phyloP scores from a whole-genome alignment of 2,329 filamentous ascomycete species.

The Paecilomyces fulvus region DNA sequence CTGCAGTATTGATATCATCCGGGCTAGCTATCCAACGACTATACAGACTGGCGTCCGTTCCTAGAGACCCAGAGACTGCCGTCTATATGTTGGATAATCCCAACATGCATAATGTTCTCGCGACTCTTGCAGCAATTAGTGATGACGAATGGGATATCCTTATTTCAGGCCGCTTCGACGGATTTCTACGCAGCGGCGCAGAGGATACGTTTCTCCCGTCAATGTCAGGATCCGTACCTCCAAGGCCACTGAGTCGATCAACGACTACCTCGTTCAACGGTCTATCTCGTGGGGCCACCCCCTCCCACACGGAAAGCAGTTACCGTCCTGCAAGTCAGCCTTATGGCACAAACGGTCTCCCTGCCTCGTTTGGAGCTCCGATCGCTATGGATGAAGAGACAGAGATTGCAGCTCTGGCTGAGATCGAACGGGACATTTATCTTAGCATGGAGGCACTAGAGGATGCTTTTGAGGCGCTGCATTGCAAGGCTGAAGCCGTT shows the following conservation, averaged over 20 bases:
- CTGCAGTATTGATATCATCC: conserved; percentile 65
- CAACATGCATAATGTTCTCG: conserved; percentile 72
- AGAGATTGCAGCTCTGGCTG: conserved; percentile 80
- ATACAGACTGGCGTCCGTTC: conserved; percentile 64
- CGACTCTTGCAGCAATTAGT: conserved; percentile 80
- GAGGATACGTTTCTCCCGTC: conserved; percentile 44
- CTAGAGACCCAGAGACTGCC: conserved; percentile 77
- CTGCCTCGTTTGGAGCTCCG: conserved; percentile 56
- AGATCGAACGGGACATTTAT: conserved; percentile 90
- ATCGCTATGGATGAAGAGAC: conserved; percentile 92
- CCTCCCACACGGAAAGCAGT: conserved; percentile 33
- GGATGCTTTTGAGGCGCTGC: conserved; percentile 87
- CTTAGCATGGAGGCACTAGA: conserved; percentile 89
- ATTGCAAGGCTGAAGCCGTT: conserved; percentile 73
- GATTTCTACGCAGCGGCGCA: conserved; percentile 88
- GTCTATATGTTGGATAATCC: conserved; percentile 80
- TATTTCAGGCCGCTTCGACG: conserved; percentile 86
- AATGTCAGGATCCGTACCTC: conserved; percentile 13
- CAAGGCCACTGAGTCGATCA: conserved; percentile 33
- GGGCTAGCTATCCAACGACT: conserved; percentile 74
- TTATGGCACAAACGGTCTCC: conserved; percentile 39
- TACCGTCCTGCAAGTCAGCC: conserved; percentile 32
- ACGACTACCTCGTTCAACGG: conserved; percentile 18
- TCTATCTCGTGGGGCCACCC: conserved; percentile 27
- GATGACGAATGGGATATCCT: conserved; percentile 95